These are phyloP conservation scores for Kazachstania bromeliacearum DNA, from an alignment of 805 yeast genomes.

Conservation along the genomic window DNA sequence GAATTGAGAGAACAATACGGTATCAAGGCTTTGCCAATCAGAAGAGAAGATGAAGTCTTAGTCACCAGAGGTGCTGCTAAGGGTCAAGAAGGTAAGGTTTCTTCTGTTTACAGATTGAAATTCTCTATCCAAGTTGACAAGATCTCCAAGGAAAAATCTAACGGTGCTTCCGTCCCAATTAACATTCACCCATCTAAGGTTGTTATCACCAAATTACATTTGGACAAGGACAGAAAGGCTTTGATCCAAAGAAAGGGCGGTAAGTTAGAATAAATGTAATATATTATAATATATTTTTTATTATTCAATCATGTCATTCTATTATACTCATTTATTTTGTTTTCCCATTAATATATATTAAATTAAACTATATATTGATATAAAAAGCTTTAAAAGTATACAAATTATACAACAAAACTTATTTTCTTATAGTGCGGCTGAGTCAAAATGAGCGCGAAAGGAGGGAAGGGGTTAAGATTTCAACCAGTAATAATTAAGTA, in stretches of 20 bases:
- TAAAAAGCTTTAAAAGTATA: no score
- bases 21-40: slow-evolving; percentile 91
- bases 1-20: slow-evolving; percentile 97
- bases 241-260: slow-evolving; percentile 97
- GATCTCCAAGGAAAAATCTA: slow-evolving; percentile 94
- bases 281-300: slow-evolving; percentile 4
- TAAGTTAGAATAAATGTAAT: slow-evolving; percentile 64
- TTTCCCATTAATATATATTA: no score
- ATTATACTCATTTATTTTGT: not conserved
- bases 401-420: no score
- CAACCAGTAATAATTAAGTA: no score
- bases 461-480: no score
- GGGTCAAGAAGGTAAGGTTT: slow-evolving; percentile 98
- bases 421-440: no score
- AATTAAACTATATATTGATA: no score
- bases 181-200: slow-evolving; percentile 98
- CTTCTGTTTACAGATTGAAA: slow-evolving; percentile 98
- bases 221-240: slow-evolving; percentile 98
- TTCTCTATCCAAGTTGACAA: slow-evolving; percentile 94
- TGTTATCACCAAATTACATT: slow-evolving; percentile 95
- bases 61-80: slow-evolving; percentile 98
- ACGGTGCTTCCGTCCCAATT: slow-evolving; percentile 95
- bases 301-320: no score
- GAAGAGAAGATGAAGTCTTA: slow-evolving; percentile 92
- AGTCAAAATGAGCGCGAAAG: no score